Evolutionary conservation across 352 stramenopile species (phyloP).

Genomic region (Phytophthora boehmeriae): DNA sequence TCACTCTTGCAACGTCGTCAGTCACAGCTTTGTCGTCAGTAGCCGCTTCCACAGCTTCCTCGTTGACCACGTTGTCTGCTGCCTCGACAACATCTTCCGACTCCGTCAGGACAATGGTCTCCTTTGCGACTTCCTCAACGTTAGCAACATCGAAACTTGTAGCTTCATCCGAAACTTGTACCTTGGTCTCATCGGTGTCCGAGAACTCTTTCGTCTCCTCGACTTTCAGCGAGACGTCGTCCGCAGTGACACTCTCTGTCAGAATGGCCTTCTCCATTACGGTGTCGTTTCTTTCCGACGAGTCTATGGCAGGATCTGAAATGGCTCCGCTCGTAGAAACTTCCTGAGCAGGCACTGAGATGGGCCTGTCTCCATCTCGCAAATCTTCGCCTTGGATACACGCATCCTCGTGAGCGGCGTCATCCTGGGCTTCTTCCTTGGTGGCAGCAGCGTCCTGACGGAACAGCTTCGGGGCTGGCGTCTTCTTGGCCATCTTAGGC

Average conservation of each 20-base stretch:
- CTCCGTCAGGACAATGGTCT: neutral
- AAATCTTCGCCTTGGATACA: slow-evolving; percentile 20
- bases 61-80: neutral
- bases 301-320: slow-evolving; percentile 8
- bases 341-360: slow-evolving; percentile 10
- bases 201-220: neutral
- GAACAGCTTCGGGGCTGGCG: neutral
- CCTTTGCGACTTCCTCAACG: slow-evolving; percentile 1
- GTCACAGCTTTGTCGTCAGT: neutral
- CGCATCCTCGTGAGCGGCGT: neutral
- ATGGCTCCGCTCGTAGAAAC: slow-evolving; percentile 26
- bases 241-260: neutral
- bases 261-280: slow-evolving; percentile 13
- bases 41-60: neutral
- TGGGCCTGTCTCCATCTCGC: slow-evolving; percentile 14
- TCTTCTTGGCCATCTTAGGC: neutral
- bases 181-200: slow-evolving; percentile 21
- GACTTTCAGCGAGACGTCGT: slow-evolving; percentile 5
- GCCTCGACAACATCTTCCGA: neutral
- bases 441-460: neutral
- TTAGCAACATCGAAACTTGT: neutral
- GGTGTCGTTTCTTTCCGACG: neutral
- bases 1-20: neutral
- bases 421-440: neutral
- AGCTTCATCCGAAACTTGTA: neutral